Conservation (phyloP, 305 asterid species). For the Fraxinus velutina region DNA sequence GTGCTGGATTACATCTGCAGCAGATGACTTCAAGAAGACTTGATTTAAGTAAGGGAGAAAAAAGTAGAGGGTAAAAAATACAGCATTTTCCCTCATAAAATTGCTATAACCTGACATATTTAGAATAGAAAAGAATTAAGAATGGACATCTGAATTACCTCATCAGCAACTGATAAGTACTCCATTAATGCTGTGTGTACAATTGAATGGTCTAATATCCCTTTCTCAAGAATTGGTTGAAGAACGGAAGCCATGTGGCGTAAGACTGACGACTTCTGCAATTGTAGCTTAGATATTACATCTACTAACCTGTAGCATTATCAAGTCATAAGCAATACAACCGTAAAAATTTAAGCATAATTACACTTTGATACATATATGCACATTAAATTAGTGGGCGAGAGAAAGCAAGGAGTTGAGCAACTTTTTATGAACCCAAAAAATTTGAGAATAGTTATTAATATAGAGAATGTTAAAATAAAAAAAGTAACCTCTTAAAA, state of each 20-base stretch:
- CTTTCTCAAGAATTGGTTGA: slow-evolving; percentile 88
- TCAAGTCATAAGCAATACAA: slow-evolving; percentile 5
- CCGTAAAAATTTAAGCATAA: not conserved
- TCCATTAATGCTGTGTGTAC: slow-evolving; percentile 76
- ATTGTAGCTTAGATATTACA: slow-evolving; percentile 67
- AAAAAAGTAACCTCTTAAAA: not conserved
- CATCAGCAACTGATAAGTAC: slow-evolving; percentile 66
- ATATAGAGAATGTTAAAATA: not conserved
- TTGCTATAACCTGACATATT: not conserved
- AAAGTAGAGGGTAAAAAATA: not conserved
- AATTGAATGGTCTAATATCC: slow-evolving; percentile 85
- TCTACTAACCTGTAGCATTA: slow-evolving; percentile 61
- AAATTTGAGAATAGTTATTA: not conserved
- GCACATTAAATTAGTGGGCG: not conserved
- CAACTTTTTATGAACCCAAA: not conserved
- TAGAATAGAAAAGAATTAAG: not conserved
- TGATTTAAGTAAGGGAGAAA: slow-evolving; percentile 34
- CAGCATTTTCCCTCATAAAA: not conserved
- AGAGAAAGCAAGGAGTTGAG: not conserved
- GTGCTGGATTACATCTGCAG: slow-evolving; percentile 75
- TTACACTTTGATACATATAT: not conserved
- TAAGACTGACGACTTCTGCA: slow-evolving; percentile 64
- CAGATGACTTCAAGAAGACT: slow-evolving; percentile 64
- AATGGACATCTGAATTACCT: slow-evolving; percentile 41
- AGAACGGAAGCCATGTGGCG: slow-evolving; percentile 85